These are phyloP conservation scores for Serendipita vermifera DNA, from an alignment of 768 basidiomycete genomes.

Conservation along the genomic window DNA sequence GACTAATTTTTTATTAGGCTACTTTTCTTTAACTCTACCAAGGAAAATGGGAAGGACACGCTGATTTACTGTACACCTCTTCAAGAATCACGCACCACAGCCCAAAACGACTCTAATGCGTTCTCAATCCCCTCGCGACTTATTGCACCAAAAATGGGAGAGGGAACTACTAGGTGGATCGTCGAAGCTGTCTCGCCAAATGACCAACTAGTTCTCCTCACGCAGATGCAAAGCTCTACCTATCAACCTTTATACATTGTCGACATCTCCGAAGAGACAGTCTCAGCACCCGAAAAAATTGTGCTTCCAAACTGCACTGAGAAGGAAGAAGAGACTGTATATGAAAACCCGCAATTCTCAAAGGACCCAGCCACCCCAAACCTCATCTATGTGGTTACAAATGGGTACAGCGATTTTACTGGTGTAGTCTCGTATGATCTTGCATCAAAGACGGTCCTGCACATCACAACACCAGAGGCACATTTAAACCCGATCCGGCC, in stretches of 20 bases:
- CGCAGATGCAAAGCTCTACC: constrained; percentile 21
- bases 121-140: constrained; percentile 26
- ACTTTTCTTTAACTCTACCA: constrained; percentile 31
- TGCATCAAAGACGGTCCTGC: constrained; percentile 21
- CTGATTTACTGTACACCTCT: constrained; percentile 27
- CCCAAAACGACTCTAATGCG: constrained; percentile 20
- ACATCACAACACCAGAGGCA: constrained; percentile 28
- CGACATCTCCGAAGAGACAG: constrained; percentile 23
- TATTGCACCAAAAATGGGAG: constrained; percentile 24
- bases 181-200: constrained; percentile 27
- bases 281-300: constrained; percentile 21
- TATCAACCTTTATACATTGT: constrained; percentile 25
- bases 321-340: constrained; percentile 20
- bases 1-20: constrained; percentile 18
- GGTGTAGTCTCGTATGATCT: constrained; percentile 28
- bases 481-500: constrained; percentile 24
- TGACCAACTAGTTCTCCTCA: constrained; percentile 27
- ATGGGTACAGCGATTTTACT: constrained; percentile 30
- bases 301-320: constrained; percentile 27
- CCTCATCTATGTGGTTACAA: constrained; percentile 25
- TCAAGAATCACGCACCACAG: constrained; percentile 23
- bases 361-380: constrained; percentile 22
- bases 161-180: constrained; percentile 20
- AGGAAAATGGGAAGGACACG: constrained; percentile 29
- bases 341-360: constrained; percentile 22